Evolutionary conservation across 2,329 filamentous ascomycete genomes (phyloP), one percentile per base, ranked within the genome.

Genomic region (Thielaviopsis populi): DNA sequence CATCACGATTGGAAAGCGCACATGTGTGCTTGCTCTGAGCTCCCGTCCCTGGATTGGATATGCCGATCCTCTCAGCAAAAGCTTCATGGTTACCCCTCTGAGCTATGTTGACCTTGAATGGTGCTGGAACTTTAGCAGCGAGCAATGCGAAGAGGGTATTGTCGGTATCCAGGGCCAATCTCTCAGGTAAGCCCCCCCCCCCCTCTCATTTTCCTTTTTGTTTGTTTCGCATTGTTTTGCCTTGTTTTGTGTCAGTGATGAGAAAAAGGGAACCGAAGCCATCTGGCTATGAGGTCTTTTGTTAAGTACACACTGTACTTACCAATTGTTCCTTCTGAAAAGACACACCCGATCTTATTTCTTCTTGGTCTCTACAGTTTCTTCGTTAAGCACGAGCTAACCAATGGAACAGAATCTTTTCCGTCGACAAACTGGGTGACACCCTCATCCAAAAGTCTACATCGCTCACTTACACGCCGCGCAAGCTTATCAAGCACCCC

Each of bases 301-400:
- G 65, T 75, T 75, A 75, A 79, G 75, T 62, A 64, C 63, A 67
- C 27, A n/a, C 73, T 75, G 75, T 76, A 80, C 75, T 78, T 78
- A 78, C 79, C 89, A 95, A 95, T 95, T 95, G 91, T 95, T 95
- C 90, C 90, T 95, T 85, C 91, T 95, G 91, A 95, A 73, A 74
- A 74, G 71, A 69, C 64, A 68, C 62, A 43, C 64, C 62, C n/a
- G 41, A 71, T 70, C 61, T 48, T 53, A 64, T 67, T 67, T 59
- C 4, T 17, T 64, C 66, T 68, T 70, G 71, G 64, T 41, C 56
- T 59, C 59, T 61, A 53, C 27, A 22, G 24, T 37, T 43, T n/a
- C 15, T 13, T 63, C 19, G 17, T 15, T 68, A 50, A 68, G 63
- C 50, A 59, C 65, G 48, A 53, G 67, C 72, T 76, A 73, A 81